Conservation (phyloP, 2,329 filamentous ascomycete species). For the Cordyceps cateniannulata region DNA sequence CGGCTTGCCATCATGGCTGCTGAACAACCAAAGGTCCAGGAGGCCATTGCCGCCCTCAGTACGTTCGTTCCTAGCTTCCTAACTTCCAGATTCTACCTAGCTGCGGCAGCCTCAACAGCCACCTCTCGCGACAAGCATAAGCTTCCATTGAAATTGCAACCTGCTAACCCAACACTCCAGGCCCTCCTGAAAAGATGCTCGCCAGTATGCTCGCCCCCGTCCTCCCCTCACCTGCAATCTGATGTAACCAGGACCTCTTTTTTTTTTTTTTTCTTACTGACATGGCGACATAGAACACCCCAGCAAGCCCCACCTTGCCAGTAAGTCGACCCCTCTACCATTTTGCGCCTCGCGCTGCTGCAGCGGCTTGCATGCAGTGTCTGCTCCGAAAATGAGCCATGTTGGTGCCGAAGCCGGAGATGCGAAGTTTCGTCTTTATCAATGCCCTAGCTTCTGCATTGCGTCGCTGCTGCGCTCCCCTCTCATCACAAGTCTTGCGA, state of each 20-base stretch:
- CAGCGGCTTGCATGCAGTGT: not conserved
- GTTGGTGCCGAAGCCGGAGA: not conserved
- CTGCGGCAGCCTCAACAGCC: not conserved
- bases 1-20: slow-evolving; percentile 36
- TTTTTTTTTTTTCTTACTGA: slow-evolving; percentile 9
- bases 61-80: slow-evolving; percentile 13
- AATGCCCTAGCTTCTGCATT: not conserved
- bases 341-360: slow-evolving; percentile 5
- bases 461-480: not conserved
- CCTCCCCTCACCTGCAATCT: not conserved
- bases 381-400: not conserved
- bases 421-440: too few species aligned
- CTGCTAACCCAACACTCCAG: slow-evolving; percentile 31
- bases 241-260: slow-evolving; percentile 11
- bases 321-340: slow-evolving; percentile 37
- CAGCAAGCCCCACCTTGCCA: slow-evolving; percentile 59
- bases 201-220: slow-evolving; percentile 45
- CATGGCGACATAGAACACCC: slow-evolving; percentile 50
- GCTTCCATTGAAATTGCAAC: not conserved
- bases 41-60: slow-evolving; percentile 22
- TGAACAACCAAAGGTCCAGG: slow-evolving; percentile 26
- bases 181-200: slow-evolving; percentile 61
- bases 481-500: not conserved
- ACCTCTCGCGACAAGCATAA: not conserved
- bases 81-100: too few species aligned